Base-by-base conservation (phyloP, 164 flowering plant genomes). In the Chimonanthus praecox region DNA sequence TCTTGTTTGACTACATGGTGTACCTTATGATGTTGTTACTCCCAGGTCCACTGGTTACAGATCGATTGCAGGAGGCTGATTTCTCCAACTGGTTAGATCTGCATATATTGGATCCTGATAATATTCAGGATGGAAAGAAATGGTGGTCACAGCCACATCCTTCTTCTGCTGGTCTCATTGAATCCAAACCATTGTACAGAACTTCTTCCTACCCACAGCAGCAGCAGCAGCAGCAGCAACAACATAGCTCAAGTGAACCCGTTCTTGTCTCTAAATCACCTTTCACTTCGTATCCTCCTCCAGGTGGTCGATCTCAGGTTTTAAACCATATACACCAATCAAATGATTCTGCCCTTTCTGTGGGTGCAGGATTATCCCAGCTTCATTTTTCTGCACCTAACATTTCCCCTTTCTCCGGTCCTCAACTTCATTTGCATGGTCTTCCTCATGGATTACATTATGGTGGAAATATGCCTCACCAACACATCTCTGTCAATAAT, bases 161-260 rank as follows among this genome's bases (percentile, higher is more conserved):
- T 67, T 76, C 85, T 54, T 79, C 88, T 62, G 76, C 71, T 50
- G 81, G 51, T 48, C 68, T 77, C 64, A 54, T 75, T 9, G 94
- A 89, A 50, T 58, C 87, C 67, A 87, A 88, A 71, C 81, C 88
- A 50, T 71, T 92, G 85, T 81, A 89, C 84, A 90, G 98, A 83
- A 84, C 98, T 67, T 86, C 98, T 7, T 87, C 98, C 44, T 89
- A 89, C 77, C 98, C 98, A 68, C 89, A 83, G 51, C 85, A 78
- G 77, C 87, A 76, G 20, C 87, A 76, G 48, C 58, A 51, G 2
- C 58, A 51, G 58, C 58, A 60, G 47, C 85, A 75, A 64, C 84
- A 77, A 13, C 87, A 84, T 72, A 82, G 81, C 80, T 80, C 86
- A 44, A 89, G 88, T 76, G 98, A 93, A 73, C 91, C 96, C 18